Percentiles rank a stretch among this genome's conserved stretches.
Conservation (phyloP, 495 filamentous ascomycete genomes). For the Penicillium desertorum region DNA sequence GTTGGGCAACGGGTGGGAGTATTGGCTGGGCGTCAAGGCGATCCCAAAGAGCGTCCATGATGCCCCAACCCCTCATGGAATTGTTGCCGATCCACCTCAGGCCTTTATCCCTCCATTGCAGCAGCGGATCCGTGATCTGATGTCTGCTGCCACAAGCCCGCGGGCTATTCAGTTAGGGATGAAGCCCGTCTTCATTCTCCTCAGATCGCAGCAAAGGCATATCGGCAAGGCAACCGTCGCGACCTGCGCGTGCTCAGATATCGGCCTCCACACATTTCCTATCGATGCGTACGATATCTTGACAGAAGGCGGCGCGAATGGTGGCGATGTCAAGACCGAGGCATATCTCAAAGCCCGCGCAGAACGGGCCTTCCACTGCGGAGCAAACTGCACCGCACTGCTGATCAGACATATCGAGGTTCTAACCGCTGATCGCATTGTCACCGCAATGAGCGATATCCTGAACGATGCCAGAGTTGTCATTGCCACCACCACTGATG, state of each 20-base stretch:
- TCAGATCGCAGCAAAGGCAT: constrained; percentile 84
- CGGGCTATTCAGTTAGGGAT: constrained; percentile 81
- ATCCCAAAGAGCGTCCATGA: constrained; percentile 44
- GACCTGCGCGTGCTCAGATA: constrained; percentile 73
- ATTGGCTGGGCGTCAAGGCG: constrained; percentile 74
- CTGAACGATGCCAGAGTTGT: constrained; percentile 71
- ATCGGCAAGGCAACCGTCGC: constrained; percentile 86
- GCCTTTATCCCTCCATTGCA: constrained; percentile 65
- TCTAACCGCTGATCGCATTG: constrained; percentile 85
- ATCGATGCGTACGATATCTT: constrained; percentile 93
- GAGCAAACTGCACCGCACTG: constrained; percentile 75
- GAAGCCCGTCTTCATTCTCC: constrained; percentile 81
- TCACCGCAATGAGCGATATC: constrained; percentile 76
- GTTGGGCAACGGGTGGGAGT: constrained; percentile 74
- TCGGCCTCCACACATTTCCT: constrained; percentile 84
- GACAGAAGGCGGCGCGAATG: constrained; percentile 80
- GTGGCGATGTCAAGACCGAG: constrained; percentile 89
- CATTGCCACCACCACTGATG: constrained; percentile 89
- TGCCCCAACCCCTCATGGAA: constrained; percentile 40
- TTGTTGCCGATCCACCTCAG: constrained; percentile 46
- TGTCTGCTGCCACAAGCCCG: constrained; percentile 84
- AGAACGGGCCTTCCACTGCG: constrained; percentile 86
- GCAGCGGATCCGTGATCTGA: constrained; percentile 76
- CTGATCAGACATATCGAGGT: constrained; percentile 87
- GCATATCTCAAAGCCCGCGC: constrained; percentile 82